phyloP scores from a whole-genome alignment of 768 basidiomycete genomes.

The Imleria badia region DNA sequence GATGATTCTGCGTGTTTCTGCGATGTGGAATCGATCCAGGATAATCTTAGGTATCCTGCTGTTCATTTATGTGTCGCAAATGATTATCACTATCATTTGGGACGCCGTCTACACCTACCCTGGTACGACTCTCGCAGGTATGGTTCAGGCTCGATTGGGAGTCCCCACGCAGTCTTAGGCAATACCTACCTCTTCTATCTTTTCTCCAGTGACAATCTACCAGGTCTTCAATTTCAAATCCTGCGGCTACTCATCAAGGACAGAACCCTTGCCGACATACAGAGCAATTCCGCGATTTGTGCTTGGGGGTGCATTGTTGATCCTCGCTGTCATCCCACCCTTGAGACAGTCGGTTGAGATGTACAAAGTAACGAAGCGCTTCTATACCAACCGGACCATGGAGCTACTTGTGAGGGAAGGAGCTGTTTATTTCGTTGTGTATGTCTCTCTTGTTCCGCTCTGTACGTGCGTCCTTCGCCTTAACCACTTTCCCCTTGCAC shows the following conservation, averaged over 20 bases:
- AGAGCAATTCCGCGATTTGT: conserved; percentile 7
- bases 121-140: conserved; percentile 1
- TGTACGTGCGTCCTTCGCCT: no score
- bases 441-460: no score
- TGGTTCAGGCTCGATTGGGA: background rate
- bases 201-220: background rate
- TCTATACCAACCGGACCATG: conserved; percentile 6
- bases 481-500: background rate
- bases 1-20: conserved; percentile 19
- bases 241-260: background rate
- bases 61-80: background rate
- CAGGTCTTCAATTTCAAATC: background rate
- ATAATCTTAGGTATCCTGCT: conserved; percentile 3
- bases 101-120: background rate
- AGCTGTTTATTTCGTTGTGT: conserved; percentile 7
- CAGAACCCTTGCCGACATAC: background rate
- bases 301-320: conserved; percentile 3
- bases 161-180: no score
- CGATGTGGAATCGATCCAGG: conserved; percentile 16
- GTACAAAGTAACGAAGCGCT: conserved; percentile 7
- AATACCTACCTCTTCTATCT: background rate
- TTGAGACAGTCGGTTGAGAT: background rate
- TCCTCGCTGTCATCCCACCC: background rate
- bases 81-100: background rate
- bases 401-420: conserved; percentile 8